phyloP scores from a whole-genome alignment of 2,329 filamentous ascomycete species.

The Penicillium sp. region DNA sequence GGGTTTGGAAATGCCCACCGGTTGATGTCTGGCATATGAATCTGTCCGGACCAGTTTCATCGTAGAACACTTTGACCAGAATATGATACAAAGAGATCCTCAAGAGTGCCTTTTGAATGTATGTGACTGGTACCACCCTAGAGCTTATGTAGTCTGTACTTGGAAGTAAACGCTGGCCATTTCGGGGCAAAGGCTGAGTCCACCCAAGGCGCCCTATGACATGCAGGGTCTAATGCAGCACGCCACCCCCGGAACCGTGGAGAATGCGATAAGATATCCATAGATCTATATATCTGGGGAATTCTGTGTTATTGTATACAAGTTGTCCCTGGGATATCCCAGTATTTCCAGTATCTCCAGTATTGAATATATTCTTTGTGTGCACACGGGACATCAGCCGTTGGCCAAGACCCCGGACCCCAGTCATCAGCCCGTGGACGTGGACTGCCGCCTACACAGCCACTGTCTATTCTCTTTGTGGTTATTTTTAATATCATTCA shows the following conservation, averaged over 20 bases:
- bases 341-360: background rate
- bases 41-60: background rate
- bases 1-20: background rate
- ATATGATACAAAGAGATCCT: background rate
- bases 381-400: background rate
- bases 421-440: slow-evolving; percentile 1
- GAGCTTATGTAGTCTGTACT: background rate
- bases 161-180: background rate
- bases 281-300: background rate
- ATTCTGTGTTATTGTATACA: background rate
- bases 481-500: background rate
- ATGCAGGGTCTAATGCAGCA: slow-evolving; percentile 14
- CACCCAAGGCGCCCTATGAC: background rate
- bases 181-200: background rate
- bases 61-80: slow-evolving; percentile 2
- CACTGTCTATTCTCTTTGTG: background rate
- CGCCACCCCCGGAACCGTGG: slow-evolving; percentile 15
- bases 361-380: background rate
- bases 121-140: background rate
- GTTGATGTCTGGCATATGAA: background rate
- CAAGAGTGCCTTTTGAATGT: background rate
- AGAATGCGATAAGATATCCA: slow-evolving; percentile 10
- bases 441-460: background rate
- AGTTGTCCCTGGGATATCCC: background rate
- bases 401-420: slow-evolving; percentile 7